A percentile compares a stretch with the other conserved stretches of the same genome.
These are phyloP conservation scores for Evernia prunastri DNA, from an alignment of 495 filamentous ascomycete species.

Conservation along the genomic window DNA sequence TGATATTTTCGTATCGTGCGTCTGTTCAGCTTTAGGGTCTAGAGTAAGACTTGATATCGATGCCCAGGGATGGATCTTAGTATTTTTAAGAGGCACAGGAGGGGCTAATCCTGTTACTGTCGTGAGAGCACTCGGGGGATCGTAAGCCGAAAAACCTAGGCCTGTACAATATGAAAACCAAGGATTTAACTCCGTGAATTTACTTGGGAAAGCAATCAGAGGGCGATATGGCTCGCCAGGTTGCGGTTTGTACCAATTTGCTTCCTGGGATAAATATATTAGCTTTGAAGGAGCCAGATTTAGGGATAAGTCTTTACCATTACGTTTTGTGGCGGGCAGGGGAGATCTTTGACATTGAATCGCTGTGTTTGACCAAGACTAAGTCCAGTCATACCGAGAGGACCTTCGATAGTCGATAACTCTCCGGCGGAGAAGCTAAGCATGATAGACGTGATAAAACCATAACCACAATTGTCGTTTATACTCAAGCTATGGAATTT, in stretches of 20 bases:
- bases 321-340: background rate
- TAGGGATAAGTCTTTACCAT: background rate
- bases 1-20: background rate
- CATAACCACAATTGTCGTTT: background rate
- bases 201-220: background rate
- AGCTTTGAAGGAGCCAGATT: background rate
- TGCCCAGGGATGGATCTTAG: background rate
- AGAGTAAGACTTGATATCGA: background rate
- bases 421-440: background rate
- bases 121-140: background rate
- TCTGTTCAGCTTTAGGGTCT: background rate
- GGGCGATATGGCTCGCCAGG: background rate
- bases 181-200: background rate
- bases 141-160: background rate
- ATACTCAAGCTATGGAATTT: background rate
- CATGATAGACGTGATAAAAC: background rate
- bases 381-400: background rate
- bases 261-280: background rate
- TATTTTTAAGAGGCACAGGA: background rate
- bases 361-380: no score
- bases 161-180: background rate
- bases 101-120: background rate
- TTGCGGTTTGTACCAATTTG: background rate
- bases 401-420: background rate
- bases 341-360: background rate